Evolutionary conservation across 768 basidiomycete genomes (phyloP), one percentile per base, ranked within the genome.

Genomic region (Boletus huronensis): DNA sequence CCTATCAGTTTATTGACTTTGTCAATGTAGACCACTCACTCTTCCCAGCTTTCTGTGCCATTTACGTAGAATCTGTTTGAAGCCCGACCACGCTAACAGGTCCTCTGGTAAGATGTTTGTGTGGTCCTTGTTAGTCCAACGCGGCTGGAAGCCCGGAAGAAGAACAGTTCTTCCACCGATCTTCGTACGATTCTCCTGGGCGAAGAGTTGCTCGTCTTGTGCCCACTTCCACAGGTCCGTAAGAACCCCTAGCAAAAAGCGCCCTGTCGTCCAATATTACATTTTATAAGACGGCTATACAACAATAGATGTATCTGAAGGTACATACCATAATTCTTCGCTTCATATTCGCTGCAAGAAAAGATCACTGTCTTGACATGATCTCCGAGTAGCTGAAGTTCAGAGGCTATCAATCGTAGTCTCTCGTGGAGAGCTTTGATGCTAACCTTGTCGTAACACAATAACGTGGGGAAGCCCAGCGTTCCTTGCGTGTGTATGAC

Each of bases 271-370:
- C 23, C 38, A 29, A 42, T 45, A 32, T 55, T 8, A 13, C 9
- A 25, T 55, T 19, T 58, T 57, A 31, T 34, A 45, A 56, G 14
- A 36, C 6, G 36, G 14, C n/a, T 21, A 26, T 31, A 40, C 21
- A 45, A 36, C n/a, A 39, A 13, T 6, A 29, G 31, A 53, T 35
- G 39, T 39, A 36, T 11, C 28, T 26, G 29, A 31, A 38, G 68
- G 32, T 11, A 31, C 77, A 31, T 64, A 90, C 95, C 94, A 63
- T 93, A 94, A 70, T 98, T 98, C 48, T 88, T 83, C 13, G 93
- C 94, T 72, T 99, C 95, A 61, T 92, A 92, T 73, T 96, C 96
- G 59, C 95, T 97, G 64, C 93, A 95, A 1, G 92, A 89, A 70
- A 94, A 97, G 23, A 98, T 76, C 11, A 94, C 80, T 6, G 86